phyloP scores from a whole-genome alignment of 2,329 filamentous ascomycete genomes.

The Lecanoromycetidae sp. region DNA sequence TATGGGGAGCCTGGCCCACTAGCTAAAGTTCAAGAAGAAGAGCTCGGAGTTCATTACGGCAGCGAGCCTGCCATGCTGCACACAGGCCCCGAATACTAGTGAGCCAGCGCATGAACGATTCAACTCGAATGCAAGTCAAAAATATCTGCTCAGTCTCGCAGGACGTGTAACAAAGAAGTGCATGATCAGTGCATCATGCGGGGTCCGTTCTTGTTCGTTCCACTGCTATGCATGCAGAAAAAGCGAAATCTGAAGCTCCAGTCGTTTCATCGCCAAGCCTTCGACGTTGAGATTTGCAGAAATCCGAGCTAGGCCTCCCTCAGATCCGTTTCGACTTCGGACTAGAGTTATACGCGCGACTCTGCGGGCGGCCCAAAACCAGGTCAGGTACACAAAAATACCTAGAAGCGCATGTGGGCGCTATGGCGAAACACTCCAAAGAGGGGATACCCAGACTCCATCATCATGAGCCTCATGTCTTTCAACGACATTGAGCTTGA shows the following conservation, averaged over 20 bases:
- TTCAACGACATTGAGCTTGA: too few species aligned
- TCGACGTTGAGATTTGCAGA: neutral
- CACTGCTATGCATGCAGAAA: neutral
- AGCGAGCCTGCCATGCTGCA: conserved; percentile 14
- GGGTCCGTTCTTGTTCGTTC: neutral
- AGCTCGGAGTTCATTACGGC: conserved; percentile 14
- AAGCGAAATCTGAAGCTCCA: neutral
- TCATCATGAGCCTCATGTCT: too few species aligned
- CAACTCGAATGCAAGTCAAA: neutral
- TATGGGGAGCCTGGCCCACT: conserved; percentile 15
- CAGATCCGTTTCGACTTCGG: conserved; percentile 12
- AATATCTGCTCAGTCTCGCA: neutral
- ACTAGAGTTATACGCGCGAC: conserved; percentile 9
- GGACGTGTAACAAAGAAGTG: neutral
- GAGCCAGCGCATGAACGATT: neutral
- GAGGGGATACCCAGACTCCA: too few species aligned
- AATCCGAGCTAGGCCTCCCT: neutral
- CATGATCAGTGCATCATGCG: neutral
- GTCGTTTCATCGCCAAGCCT: neutral
- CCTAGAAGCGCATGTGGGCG: too few species aligned
- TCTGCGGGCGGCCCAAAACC: too few species aligned
- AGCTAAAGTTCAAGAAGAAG: conserved; percentile 19
- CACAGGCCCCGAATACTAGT: conserved; percentile 8
- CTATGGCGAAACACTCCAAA: too few species aligned
- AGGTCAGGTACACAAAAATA: neutral